phyloP scores from a whole-genome alignment of 106 monocot genomes.

The Dioscorea zingiberensis region DNA sequence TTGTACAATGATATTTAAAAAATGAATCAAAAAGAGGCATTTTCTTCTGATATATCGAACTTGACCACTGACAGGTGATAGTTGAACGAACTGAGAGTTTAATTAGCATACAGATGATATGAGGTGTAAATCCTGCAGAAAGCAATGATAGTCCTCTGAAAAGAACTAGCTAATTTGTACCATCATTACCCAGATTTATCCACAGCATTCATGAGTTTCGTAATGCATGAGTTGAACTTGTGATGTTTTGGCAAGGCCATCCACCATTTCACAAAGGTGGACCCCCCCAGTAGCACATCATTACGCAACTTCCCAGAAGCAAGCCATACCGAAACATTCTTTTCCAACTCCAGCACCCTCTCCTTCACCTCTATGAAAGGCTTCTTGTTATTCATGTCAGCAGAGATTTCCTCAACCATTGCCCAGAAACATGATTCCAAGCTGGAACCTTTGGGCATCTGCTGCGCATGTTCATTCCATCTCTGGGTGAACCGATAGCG shows the following conservation, averaged over 20 bases:
- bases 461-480: conserved; percentile 32
- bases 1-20: too few relatives aligned
- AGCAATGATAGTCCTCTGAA: too few relatives aligned
- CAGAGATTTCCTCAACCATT: conserved; percentile 36
- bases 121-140: too few relatives aligned
- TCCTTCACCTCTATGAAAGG: conserved; percentile 20
- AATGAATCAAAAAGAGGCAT: too few relatives aligned
- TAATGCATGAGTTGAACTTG: conserved; percentile 26
- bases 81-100: too few relatives aligned
- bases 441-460: conserved; percentile 19
- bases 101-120: too few relatives aligned
- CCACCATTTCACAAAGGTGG: conserved; percentile 49
- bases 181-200: background rate
- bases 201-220: conserved; percentile 11
- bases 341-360: conserved; percentile 30
- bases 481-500: conserved; percentile 40
- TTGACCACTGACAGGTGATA: too few relatives aligned
- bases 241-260: conserved; percentile 37
- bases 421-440: conserved; percentile 57
- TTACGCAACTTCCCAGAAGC: conserved; percentile 14
- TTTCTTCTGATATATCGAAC: too few relatives aligned
- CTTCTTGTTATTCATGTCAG: conserved; percentile 13
- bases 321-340: conserved; percentile 18
- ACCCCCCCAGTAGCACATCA: conserved; percentile 27
- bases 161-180: too few relatives aligned